These are phyloP conservation scores for Paraconiothyrium brasiliense DNA, from an alignment of 2,329 filamentous ascomycete species.

Conservation along the genomic window DNA sequence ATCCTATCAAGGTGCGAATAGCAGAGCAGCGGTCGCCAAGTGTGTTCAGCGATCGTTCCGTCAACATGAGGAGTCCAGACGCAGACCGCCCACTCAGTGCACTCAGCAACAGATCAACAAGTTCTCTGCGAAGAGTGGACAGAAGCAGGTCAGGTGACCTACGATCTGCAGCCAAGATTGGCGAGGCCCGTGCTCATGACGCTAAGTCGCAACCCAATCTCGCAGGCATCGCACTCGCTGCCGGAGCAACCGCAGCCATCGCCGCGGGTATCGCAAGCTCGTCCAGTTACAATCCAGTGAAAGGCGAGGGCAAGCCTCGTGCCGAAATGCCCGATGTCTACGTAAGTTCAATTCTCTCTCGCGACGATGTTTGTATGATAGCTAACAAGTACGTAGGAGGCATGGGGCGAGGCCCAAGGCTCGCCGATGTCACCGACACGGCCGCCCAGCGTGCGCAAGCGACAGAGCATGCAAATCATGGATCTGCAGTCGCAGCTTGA, in stretches of 20 bases:
- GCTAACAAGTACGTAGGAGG: constrained; percentile 72
- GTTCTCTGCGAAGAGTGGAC: constrained; percentile 75
- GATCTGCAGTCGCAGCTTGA: constrained; percentile 89
- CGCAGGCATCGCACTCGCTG: constrained; percentile 43
- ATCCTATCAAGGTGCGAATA: constrained; percentile 47
- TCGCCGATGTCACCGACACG: constrained; percentile 92
- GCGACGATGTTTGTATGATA: constrained; percentile 20
- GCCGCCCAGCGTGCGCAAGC: constrained; percentile 93
- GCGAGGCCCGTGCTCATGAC: constrained; percentile 54
- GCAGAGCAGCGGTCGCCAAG: constrained; percentile 51
- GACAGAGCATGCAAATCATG: constrained; percentile 94
- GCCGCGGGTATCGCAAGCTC: constrained; percentile 59
- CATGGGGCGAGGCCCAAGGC: constrained; percentile 87
- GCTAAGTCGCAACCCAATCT: constrained; percentile 46
- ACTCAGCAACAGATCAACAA: constrained; percentile 66
- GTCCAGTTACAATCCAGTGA: constrained; percentile 75
- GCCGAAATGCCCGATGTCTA: constrained; percentile 88
- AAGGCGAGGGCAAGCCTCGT: constrained; percentile 87
- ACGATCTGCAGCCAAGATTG: constrained; percentile 71
- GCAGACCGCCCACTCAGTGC: constrained; percentile 70
- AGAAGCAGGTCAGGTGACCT: constrained; percentile 79
- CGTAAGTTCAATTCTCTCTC: constrained; percentile 68
- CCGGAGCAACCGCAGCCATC: constrained; percentile 49
- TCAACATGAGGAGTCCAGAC: constrained; percentile 53
- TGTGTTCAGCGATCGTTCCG: constrained; percentile 56